phyloP scores from a whole-genome alignment of 306 rosid species.

The Trifolium fragiferum region DNA sequence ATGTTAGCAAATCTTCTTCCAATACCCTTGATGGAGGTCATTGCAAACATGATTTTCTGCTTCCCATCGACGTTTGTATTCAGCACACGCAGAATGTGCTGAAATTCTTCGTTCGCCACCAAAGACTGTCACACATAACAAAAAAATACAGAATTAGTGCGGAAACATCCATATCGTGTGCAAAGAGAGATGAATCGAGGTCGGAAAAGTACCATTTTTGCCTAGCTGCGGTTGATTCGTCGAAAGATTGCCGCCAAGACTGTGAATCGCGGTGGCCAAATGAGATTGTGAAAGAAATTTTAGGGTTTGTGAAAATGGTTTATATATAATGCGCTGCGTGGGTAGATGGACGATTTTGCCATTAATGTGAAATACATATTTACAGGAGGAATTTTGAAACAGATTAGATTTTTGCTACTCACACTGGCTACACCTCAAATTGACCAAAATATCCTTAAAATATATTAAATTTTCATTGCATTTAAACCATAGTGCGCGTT shows the following conservation, averaged over 20 bases:
- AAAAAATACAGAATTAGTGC: background rate
- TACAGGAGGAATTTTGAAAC: no score
- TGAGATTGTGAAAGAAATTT: background rate
- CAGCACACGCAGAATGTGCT: conserved; percentile 65
- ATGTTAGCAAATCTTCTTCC: conserved; percentile 57
- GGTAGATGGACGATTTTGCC: background rate
- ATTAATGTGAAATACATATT: no score
- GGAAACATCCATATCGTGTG: background rate
- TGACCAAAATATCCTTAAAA: no score
- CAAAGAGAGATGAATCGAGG: background rate
- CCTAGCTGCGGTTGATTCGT: background rate
- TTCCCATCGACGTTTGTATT: conserved; percentile 61
- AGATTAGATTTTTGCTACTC: no score
- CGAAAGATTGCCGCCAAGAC: background rate
- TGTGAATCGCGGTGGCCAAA: background rate
- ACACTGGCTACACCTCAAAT: no score
- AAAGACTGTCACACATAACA: conserved; percentile 42
- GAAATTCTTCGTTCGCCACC: conserved; percentile 63
- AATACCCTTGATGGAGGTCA: conserved; percentile 65
- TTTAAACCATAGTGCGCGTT: no score
- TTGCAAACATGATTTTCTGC: conserved; percentile 59
- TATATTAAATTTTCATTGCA: no score
- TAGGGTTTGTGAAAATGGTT: background rate
- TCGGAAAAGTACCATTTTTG: background rate
- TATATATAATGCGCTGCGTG: background rate